Conservation (phyloP, 805 yeast genomes). For the Yamadazyma sp. region DNA sequence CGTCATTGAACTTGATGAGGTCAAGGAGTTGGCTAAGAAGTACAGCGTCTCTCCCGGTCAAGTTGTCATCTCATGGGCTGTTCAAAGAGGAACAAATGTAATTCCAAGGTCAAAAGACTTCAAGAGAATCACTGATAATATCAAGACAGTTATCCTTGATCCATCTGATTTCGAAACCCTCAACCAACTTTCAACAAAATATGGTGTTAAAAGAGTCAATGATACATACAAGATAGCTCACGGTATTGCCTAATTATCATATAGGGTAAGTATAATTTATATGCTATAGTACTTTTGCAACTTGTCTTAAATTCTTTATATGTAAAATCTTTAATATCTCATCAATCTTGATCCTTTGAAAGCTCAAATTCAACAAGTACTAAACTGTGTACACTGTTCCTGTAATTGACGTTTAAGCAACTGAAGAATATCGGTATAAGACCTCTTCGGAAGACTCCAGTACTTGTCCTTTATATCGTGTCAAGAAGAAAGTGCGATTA, state of each 20-base stretch:
- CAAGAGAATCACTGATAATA: slow-evolving; percentile 59
- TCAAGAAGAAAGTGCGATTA: no score
- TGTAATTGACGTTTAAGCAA: no score
- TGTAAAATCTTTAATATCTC: no score
- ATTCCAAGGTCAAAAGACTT: slow-evolving; percentile 77
- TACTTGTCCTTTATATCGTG: no score
- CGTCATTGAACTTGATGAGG: slow-evolving; percentile 54
- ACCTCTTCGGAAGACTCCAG: no score
- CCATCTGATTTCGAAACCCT: slow-evolving; percentile 26
- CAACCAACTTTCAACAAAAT: slow-evolving; percentile 6
- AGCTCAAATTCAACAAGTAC: no score
- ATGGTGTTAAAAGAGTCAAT: slow-evolving; percentile 11
- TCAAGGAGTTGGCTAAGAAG: slow-evolving; percentile 53
- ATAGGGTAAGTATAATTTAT: background rate
- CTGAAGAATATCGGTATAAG: no score
- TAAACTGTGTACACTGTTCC: no score
- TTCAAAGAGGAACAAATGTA: slow-evolving; percentile 70
- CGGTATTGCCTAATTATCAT: background rate
- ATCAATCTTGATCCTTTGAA: no score
- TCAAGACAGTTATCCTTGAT: slow-evolving; percentile 34
- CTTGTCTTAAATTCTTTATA: no score
- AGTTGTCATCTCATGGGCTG: slow-evolving; percentile 78
- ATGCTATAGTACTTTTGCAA: no score
- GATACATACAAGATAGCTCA: slow-evolving; percentile 8
- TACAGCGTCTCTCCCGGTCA: slow-evolving; percentile 59